Conservation (phyloP, 108 stramenopile species). For the Heterococcus sp. region DNA sequence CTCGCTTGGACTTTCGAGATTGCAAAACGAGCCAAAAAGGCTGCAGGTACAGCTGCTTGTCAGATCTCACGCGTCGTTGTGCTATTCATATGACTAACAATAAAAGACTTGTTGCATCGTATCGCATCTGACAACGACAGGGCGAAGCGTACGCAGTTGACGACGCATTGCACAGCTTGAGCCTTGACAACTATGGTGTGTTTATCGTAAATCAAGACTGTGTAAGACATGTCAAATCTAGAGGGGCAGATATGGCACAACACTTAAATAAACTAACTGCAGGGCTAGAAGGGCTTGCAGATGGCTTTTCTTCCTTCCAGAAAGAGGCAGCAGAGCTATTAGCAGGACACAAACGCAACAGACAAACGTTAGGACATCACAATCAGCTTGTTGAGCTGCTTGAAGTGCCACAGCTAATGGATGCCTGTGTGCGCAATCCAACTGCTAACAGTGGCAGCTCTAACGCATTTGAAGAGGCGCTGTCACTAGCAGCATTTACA, state of each 20-base stretch:
- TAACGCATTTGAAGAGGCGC: slow-evolving; percentile 37
- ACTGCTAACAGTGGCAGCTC: neutral
- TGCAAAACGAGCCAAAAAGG: slow-evolving; percentile 32
- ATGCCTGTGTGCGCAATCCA: slow-evolving; percentile 52
- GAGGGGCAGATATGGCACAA: slow-evolving; percentile 19
- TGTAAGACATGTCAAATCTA: slow-evolving; percentile 15
- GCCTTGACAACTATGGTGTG: slow-evolving; percentile 29
- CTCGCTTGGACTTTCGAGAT: slow-evolving; percentile 29
- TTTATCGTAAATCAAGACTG: slow-evolving; percentile 43
- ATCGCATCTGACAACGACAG: neutral
- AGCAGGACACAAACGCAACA: slow-evolving; percentile 43
- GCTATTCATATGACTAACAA: neutral
- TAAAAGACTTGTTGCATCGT: neutral
- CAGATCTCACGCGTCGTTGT: neutral
- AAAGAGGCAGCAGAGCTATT: slow-evolving; percentile 35
- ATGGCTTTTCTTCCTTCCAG: slow-evolving; percentile 23
- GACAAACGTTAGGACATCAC: slow-evolving; percentile 49
- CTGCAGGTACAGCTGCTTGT: slow-evolving; percentile 8
- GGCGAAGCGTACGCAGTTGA: neutral
- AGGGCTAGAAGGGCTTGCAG: slow-evolving; percentile 26
- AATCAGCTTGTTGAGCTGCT: slow-evolving; percentile 55
- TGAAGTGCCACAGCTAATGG: slow-evolving; percentile 53
- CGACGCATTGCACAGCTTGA: slow-evolving; percentile 27
- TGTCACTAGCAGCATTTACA: slow-evolving; percentile 42
- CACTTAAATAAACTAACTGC: slow-evolving; percentile 7